A percentile compares a stretch with the other conserved stretches of the same genome.
Evolutionary conservation across 768 basidiomycete genomes (phyloP).

Genomic region (Auriculariales sp.): DNA sequence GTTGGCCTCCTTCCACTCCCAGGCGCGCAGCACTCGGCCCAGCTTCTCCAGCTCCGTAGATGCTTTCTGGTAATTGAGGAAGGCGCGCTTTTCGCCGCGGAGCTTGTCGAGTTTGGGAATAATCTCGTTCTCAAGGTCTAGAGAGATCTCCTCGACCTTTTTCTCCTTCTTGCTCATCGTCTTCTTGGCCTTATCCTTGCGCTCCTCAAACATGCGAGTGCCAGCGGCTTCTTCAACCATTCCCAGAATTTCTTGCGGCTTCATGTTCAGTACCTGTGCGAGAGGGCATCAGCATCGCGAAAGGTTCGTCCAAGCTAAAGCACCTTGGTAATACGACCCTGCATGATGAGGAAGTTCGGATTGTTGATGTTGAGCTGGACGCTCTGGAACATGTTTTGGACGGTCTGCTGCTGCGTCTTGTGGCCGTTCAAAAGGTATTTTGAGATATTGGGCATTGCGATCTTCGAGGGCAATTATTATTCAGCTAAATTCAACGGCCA

Average conservation of each 20-base stretch:
- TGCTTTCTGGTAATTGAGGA: slow-evolving; percentile 81
- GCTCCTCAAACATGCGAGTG: slow-evolving; percentile 97
- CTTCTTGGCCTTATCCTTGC: slow-evolving; percentile 90
- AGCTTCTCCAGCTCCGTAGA: slow-evolving; percentile 78
- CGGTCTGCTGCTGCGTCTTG: slow-evolving; percentile 68
- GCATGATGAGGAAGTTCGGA: slow-evolving; percentile 99
- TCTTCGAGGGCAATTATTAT: slow-evolving; percentile 28
- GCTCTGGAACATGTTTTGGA: slow-evolving; percentile 89
- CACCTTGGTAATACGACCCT: slow-evolving; percentile 97
- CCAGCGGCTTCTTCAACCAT: slow-evolving; percentile 99
- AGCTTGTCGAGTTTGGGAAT: slow-evolving; percentile 87
- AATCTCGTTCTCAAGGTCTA: slow-evolving; percentile 77
- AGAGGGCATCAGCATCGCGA: slow-evolving; percentile 1
- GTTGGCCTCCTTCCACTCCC: slow-evolving; percentile 65
- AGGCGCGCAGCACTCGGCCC: slow-evolving; percentile 67
- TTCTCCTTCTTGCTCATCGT: slow-evolving; percentile 98
- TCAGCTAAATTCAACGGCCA: not conserved
- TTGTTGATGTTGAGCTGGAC: slow-evolving; percentile 99
- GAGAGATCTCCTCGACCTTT: slow-evolving; percentile 76
- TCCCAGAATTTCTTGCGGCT: slow-evolving; percentile 90
- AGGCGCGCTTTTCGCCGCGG: slow-evolving; percentile 76
- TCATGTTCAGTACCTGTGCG: slow-evolving; percentile 82
- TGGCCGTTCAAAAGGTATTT: slow-evolving; percentile 96
- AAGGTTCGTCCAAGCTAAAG: slow-evolving; percentile 3
- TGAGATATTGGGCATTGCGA: slow-evolving; percentile 81